Evolutionary conservation across 345 rosid genomes (phyloP).

Genomic region (Cardamine resedifolia): DNA sequence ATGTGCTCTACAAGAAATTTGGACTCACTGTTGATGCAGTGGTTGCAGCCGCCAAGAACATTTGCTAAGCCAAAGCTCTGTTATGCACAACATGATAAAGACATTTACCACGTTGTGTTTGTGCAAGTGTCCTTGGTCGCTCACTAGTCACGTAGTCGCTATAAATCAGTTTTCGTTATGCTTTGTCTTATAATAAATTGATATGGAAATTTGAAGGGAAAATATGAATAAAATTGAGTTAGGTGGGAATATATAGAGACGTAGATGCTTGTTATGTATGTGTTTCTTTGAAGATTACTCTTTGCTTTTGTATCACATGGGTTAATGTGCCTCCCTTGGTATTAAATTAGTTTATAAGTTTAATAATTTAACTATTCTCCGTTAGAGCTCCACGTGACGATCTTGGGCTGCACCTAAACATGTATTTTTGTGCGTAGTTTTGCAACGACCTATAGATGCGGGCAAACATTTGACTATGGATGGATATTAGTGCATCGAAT

Average conservation of each 20-base stretch:
- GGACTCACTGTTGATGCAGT: slow-evolving; percentile 73
- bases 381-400: slow-evolving; percentile 15
- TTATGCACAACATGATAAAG: not conserved
- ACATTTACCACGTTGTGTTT: not conserved
- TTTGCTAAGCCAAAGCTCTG: slow-evolving; percentile 36
- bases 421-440: not conserved
- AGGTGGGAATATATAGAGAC: not conserved
- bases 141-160: not conserved
- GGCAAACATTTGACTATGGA: not conserved
- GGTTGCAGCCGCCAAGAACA: slow-evolving; percentile 57
- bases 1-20: slow-evolving; percentile 68
- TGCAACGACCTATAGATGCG: not conserved
- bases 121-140: not conserved
- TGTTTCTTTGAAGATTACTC: not conserved
- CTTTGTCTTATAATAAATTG: slow-evolving; percentile 8
- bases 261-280: too few species aligned
- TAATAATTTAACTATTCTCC: not conserved
- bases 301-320: slow-evolving; percentile 1
- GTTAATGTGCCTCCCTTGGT: not conserved
- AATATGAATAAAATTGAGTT: not conserved
- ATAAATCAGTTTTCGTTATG: not conserved
- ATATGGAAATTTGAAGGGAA: not conserved
- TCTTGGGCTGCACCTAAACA: slow-evolving; percentile 15
- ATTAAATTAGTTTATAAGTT: not conserved
- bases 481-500: not conserved